Evolutionary conservation across 2,329 filamentous ascomycete genomes (phyloP).

Genomic region (Exophiala sideris): DNA sequence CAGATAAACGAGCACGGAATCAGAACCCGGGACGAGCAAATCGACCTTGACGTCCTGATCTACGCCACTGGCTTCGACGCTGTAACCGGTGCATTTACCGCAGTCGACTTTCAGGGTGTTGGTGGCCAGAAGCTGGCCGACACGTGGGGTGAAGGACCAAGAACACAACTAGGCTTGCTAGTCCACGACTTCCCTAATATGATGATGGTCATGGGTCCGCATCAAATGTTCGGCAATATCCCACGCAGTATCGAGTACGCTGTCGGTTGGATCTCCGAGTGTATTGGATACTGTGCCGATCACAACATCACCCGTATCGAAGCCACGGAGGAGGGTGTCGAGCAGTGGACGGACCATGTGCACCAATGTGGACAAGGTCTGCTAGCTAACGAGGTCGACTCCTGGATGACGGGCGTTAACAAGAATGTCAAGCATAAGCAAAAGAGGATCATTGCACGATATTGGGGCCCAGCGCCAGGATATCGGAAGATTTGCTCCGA

Average conservation of each 20-base stretch:
- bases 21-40: conserved; percentile 35
- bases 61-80: conserved; percentile 45
- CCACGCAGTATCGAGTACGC: conserved; percentile 54
- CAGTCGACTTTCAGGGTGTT: conserved; percentile 38
- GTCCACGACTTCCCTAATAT: conserved; percentile 46
- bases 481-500: neutral
- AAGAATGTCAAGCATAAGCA: conserved; percentile 48
- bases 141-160: conserved; percentile 34
- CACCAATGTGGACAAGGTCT: conserved; percentile 43
- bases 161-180: conserved; percentile 40
- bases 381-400: conserved; percentile 48
- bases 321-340: conserved; percentile 41
- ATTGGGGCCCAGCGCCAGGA: conserved; percentile 26
- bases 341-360: conserved; percentile 49
- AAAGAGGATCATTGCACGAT: conserved; percentile 46
- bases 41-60: conserved; percentile 42
- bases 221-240: conserved; percentile 55
- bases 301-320: conserved; percentile 51
- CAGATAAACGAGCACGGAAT: conserved; percentile 42
- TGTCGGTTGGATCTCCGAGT: conserved; percentile 46
- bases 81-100: conserved; percentile 29
- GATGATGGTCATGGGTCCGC: conserved; percentile 53
- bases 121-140: conserved; percentile 36
- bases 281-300: conserved; percentile 47
- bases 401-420: conserved; percentile 57